These are phyloP conservation scores for sunflower (Helianthus annuus) DNA, from an alignment of 129 eudicot genomes.

Conservation along the genomic window DNA sequence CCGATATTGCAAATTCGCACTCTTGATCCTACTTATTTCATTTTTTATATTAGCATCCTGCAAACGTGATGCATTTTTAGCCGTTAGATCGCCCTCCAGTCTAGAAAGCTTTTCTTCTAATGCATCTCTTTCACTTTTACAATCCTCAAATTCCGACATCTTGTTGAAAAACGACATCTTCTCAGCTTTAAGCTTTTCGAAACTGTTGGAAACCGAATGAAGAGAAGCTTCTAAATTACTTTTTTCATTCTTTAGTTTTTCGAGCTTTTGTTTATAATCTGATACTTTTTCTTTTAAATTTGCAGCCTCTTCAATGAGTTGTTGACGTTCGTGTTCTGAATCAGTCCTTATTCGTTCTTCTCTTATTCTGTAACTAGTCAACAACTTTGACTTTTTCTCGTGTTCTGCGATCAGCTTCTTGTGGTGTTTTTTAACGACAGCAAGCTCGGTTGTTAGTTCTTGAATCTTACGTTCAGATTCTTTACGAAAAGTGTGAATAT, in stretches of 20 bases:
- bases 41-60: slow-evolving; percentile 47
- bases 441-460: slow-evolving; percentile 44
- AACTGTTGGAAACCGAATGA: slow-evolving; percentile 37
- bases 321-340: slow-evolving; percentile 62
- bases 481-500: slow-evolving; percentile 38
- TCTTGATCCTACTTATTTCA: slow-evolving; percentile 53
- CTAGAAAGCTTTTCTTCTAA: slow-evolving; percentile 58
- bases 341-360: slow-evolving; percentile 65
- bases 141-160: slow-evolving; percentile 60
- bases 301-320: slow-evolving; percentile 55
- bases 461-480: slow-evolving; percentile 47
- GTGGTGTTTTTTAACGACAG: slow-evolving; percentile 34
- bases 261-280: slow-evolving; percentile 43
- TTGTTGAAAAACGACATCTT: slow-evolving; percentile 39
- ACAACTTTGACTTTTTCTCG: slow-evolving; percentile 45
- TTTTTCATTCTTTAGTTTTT: slow-evolving; percentile 45
- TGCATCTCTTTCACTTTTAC: slow-evolving; percentile 36
- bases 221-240: slow-evolving; percentile 52
- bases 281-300: slow-evolving; percentile 50
- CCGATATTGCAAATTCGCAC: slow-evolving; percentile 56
- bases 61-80: slow-evolving; percentile 30
- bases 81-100: slow-evolving; percentile 46
- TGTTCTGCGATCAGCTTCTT: slow-evolving; percentile 42
- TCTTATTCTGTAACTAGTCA: slow-evolving; percentile 49
- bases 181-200: slow-evolving; percentile 54